These are phyloP conservation scores for Neofusicoccum sp. DNA, from an alignment of 2,329 filamentous ascomycete genomes.

Conservation along the genomic window DNA sequence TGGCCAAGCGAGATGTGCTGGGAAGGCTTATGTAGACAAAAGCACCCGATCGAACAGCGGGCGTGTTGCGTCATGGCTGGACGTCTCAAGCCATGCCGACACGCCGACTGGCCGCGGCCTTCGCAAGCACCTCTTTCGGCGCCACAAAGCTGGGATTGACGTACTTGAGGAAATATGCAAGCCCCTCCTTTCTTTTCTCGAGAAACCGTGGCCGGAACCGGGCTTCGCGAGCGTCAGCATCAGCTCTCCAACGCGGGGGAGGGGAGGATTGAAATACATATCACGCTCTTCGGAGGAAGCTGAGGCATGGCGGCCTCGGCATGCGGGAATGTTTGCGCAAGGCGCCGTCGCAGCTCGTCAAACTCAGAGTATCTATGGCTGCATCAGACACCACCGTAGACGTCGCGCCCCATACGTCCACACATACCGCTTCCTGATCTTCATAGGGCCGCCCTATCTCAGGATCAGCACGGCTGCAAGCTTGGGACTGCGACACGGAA, in stretches of 20 bases:
- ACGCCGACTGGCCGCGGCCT: not conserved
- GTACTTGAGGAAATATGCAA: constrained; percentile 93
- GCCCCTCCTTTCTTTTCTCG: constrained; percentile 76
- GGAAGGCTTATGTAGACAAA: not conserved
- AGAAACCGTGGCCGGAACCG: constrained; percentile 81
- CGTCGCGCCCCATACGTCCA: not conserved
- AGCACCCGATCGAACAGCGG: not conserved
- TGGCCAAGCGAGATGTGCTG: constrained; percentile 18
- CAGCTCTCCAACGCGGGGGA: not conserved
- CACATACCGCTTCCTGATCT: constrained; percentile 59
- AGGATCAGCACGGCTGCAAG: constrained; percentile 14
- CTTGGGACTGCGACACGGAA: constrained; percentile 13
- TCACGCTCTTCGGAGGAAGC: constrained; percentile 86
- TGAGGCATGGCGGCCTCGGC: constrained; percentile 85
- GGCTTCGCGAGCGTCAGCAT: constrained; percentile 39
- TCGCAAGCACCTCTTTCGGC: not conserved
- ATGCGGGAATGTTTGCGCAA: constrained; percentile 80
- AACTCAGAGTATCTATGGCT: constrained; percentile 84
- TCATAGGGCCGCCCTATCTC: constrained; percentile 57
- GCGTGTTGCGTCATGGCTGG: not conserved
- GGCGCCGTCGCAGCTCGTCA: constrained; percentile 73
- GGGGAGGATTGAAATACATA: constrained; percentile 61
- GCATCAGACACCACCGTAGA: not conserved
- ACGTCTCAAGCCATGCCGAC: not conserved
- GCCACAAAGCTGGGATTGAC: constrained; percentile 37